Percentiles rank a stretch among this genome's conserved stretches.
These are phyloP conservation scores for Verticillium albo-atrum DNA, from an alignment of 2,329 filamentous ascomycete species.

Conservation along the genomic window DNA sequence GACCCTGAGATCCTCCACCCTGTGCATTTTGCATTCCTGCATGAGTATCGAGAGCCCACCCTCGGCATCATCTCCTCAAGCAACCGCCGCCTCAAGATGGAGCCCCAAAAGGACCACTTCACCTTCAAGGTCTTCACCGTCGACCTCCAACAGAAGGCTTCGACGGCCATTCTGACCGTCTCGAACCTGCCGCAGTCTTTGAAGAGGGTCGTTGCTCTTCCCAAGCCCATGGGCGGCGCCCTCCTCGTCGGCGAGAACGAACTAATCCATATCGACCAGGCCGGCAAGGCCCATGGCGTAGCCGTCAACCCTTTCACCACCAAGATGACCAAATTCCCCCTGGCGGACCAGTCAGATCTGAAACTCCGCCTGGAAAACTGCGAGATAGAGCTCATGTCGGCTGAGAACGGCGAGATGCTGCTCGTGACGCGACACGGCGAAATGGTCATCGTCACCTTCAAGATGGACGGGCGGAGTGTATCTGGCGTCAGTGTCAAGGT, in stretches of 20 bases:
- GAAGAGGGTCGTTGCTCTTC: constrained; percentile 75
- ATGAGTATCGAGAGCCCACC: constrained; percentile 96
- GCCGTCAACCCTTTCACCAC: constrained; percentile 89
- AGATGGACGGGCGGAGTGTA: constrained; percentile 84
- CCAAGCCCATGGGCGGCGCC: constrained; percentile 82
- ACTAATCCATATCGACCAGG: constrained; percentile 92
- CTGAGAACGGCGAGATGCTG: constrained; percentile 78
- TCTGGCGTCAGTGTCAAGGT: constrained; percentile 75
- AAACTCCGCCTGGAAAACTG: constrained; percentile 78
- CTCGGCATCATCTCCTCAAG: constrained; percentile 89
- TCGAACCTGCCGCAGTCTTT: constrained; percentile 82
- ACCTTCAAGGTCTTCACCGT: constrained; percentile 94
- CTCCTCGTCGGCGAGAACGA: constrained; percentile 85
- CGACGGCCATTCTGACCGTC: constrained; percentile 87
- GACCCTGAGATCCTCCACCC: constrained; percentile 85
- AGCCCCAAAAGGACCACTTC: constrained; percentile 81
- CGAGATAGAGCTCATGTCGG: constrained; percentile 69
- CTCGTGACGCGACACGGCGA: constrained; percentile 73
- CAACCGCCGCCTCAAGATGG: constrained; percentile 65
- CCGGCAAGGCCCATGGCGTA: constrained; percentile 87
- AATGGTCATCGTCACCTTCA: constrained; percentile 73
- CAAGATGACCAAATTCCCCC: constrained; percentile 74
- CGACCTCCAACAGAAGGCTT: constrained; percentile 88
- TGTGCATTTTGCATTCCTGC: constrained; percentile 84
- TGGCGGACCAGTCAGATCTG: constrained; percentile 81